Percentiles rank a stretch among this genome's conserved stretches.
Conservation (phyloP, 805 yeast species). For the Ogataea minuta region DNA sequence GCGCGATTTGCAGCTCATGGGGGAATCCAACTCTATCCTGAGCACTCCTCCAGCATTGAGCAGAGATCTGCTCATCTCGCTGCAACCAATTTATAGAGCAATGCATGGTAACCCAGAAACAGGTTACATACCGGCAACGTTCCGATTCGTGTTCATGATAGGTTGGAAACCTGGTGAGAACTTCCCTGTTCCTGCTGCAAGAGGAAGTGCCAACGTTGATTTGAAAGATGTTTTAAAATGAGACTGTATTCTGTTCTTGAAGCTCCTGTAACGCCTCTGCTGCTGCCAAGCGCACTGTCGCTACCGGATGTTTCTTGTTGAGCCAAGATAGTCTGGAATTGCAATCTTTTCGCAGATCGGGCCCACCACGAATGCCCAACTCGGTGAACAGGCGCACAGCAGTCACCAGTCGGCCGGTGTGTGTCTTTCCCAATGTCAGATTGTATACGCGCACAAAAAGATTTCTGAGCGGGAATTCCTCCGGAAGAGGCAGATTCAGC, state of each 20-base stretch:
- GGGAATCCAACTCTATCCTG: conserved; percentile 67
- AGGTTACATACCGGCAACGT: conserved; percentile 71
- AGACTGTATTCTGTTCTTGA: conserved; percentile 7
- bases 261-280: conserved; percentile 24
- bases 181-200: conserved; percentile 69
- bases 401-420: conserved; percentile 36
- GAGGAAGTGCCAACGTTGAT: conserved; percentile 70
- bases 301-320: conserved; percentile 24
- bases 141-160: conserved; percentile 74
- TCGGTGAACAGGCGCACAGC: conserved; percentile 44
- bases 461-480: conserved; percentile 29
- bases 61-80: conserved; percentile 67
- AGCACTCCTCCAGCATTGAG: conserved; percentile 41
- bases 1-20: conserved; percentile 76
- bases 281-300: conserved; percentile 20
- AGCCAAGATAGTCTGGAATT: conserved; percentile 25
- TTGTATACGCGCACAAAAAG: conserved; percentile 52
- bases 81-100: conserved; percentile 68
- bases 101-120: conserved; percentile 63
- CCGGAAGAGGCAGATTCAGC: conserved; percentile 34
- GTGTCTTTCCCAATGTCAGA: conserved; percentile 50
- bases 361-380: conserved; percentile 3
- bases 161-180: conserved; percentile 79
- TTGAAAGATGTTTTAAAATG: conserved; percentile 56
- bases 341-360: conserved; percentile 14